Base-by-base conservation (phyloP, 2,329 filamentous ascomycete genomes). In the Colletotrichum graminicola region DNA sequence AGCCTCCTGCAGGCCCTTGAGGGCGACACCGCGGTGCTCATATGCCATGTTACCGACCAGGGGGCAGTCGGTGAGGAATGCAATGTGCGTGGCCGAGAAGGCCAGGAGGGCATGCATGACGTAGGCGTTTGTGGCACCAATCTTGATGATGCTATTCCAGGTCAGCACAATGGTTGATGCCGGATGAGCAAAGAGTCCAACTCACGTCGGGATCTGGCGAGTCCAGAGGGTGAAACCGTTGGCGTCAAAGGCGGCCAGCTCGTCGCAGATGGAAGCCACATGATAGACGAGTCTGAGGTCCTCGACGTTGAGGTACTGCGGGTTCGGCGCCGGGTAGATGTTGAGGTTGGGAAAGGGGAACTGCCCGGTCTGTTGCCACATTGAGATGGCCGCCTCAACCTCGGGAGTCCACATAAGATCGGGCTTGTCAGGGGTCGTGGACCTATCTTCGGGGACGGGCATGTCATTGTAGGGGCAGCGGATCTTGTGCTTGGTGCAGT, bases 401-500 rank as follows among this genome's bases (percentile, higher is more conserved):
- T 95, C 92, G 21, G 93, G 92, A 52, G 93, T 95, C 91, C 95
- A 97, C 80, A 96, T 90, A 65, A 98, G 88, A 77, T 91, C 89
- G 69, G 89, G 86, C 82, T 88, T 90, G 75, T 88, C 86, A 74
- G 90, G 89, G 74, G 89, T 89, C 52, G 86, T 84, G 47, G 88
- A 86, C 75, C 89, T 85, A 76, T 89, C 86, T 75, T 93, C 91
- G 69, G 91, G 87, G 56, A 89, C 86, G 60, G 93, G 89, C 78
- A 91, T 91, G 80, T 98, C 95, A 87, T 97, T 97, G 85, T 98
- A 99, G 77, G 97, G 96, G 83, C 96, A 99, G 78, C 95, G 93
- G 77, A 97, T 96, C 85, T 98, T 97, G 84, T 99, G 96, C 84
- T 98, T 99, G 73, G 95, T 98, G 84, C 96, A 99, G 83, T 99